Evolutionary conservation across 495 filamentous ascomycete genomes (phyloP), one percentile per base, ranked within the genome.

Genomic region (Penicillium bovifimosum): DNA sequence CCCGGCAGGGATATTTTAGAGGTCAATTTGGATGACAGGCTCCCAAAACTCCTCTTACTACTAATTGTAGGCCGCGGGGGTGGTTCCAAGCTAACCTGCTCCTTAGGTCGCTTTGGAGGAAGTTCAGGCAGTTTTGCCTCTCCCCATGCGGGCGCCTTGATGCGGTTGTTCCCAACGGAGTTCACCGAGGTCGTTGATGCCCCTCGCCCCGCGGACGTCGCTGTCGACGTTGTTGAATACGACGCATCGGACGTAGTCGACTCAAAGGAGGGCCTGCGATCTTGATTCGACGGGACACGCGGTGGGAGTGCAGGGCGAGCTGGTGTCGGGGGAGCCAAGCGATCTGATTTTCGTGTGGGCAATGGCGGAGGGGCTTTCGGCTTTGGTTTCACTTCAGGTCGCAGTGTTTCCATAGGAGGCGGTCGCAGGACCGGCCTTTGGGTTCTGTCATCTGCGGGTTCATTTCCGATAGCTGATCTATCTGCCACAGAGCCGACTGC

Each of bases 291-390:
- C n/a, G 68, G 63, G 56, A 66, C 71, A 16, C 72, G 73, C 6
- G 69, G 64, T 24, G 73, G 59, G 24, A 74, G 59, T 17, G 71
- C 53, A 8, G 80, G 76, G 2, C 63, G 60, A 27, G 46, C 58
- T 11, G 75, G 76, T 27, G 75, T 54, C 39, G 72, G 66, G 33
- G 76, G 77, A 39, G 76, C 75, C 13, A 36, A 45, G 63, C 74
- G 52, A 50, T 62, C 62, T 68, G 59, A 55, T 53, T 28, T 74
- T 51, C 80, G 72, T 24, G 74, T 70, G 20, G 80, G 80, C 45
- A 82, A 66, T 13, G 71, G 80, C 26, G 82, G 82, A 44, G 81
- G 71, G 17, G 64, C 41, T 35, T 64, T 66, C 8, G 58, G 58
- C 44, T 67, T 70, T 18, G 68, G 57, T 42, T 63, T 75, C 67